phyloP scores from a whole-genome alignment of 768 basidiomycete genomes.

The Podaxis rugospora region DNA sequence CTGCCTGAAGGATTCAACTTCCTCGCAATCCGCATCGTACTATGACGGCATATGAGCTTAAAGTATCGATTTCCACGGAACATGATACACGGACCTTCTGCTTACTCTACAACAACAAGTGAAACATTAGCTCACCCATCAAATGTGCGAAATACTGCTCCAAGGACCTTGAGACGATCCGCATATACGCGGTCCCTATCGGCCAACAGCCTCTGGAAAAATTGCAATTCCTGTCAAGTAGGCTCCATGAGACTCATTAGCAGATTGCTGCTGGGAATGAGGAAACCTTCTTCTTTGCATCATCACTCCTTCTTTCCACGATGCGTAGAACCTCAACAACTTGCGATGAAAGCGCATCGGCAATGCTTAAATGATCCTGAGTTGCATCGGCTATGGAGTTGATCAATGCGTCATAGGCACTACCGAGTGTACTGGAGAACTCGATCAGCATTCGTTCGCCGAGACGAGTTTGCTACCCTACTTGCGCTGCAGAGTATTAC shows the following conservation, averaged over 20 bases:
- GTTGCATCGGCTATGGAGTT: constrained; percentile 53
- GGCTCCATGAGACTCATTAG: constrained; percentile 2
- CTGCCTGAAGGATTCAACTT: constrained; percentile 69
- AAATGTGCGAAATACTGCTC: not conserved
- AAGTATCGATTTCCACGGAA: not conserved
- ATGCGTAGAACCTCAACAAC: constrained; percentile 60
- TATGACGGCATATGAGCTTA: constrained; percentile 29
- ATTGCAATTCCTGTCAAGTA: constrained; percentile 53
- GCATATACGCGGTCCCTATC: constrained; percentile 66
- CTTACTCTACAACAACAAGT: constrained; percentile 40
- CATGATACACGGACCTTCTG: constrained; percentile 44
- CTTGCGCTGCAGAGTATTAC: constrained; percentile 52
- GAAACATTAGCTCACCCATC: constrained; percentile 1
- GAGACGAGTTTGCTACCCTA: constrained; percentile 18
- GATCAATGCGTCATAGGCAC: constrained; percentile 67
- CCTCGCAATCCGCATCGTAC: constrained; percentile 79
- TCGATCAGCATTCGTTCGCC: not conserved
- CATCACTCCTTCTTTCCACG: constrained; percentile 60
- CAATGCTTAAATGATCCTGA: constrained; percentile 65
- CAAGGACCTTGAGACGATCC: constrained; percentile 66
- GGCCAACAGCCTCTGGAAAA: constrained; percentile 64
- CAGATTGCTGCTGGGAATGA: not conserved
- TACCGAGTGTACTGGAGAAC: constrained; percentile 57
- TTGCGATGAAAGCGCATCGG: constrained; percentile 55
- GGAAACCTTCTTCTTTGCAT: constrained; percentile 62